Percentiles rank a stretch among this genome's conserved stretches.
Conservation (phyloP, 1,284 basidiomycete species). For the Paramarasmius palmivorus region DNA sequence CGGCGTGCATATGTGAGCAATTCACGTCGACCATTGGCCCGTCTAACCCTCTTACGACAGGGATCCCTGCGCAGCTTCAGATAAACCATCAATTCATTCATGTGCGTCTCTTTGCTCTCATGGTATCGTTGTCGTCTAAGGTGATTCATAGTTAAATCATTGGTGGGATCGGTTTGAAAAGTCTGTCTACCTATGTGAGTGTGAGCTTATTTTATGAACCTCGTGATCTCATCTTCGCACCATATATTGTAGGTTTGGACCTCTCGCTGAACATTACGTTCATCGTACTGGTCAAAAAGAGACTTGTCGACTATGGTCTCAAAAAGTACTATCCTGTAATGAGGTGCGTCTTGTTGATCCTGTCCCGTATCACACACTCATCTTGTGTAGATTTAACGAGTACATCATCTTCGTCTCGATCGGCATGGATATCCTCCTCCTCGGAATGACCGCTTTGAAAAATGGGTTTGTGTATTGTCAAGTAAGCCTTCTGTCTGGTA, state of each 20-base stretch:
- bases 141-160: slow-evolving; percentile 1
- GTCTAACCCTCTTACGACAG: too few relatives aligned
- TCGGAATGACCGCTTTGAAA: background rate
- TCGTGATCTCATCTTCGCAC: background rate
- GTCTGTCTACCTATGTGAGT: background rate
- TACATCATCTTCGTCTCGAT: slow-evolving; percentile 8
- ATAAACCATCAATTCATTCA: too few relatives aligned
- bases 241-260: background rate
- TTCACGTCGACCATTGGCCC: too few relatives aligned
- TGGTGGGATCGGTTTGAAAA: background rate
- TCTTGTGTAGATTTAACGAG: slow-evolving; percentile 1
- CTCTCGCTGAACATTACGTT: slow-evolving; percentile 1
- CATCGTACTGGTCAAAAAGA: slow-evolving; percentile 6
- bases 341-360: background rate
- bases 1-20: too few relatives aligned
- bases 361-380: too few relatives aligned
- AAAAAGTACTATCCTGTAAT: slow-evolving; percentile 6
- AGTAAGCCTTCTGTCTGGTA: background rate
- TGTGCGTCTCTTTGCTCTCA: too few relatives aligned
- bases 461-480: slow-evolving; percentile 3
- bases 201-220: background rate
- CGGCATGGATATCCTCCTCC: slow-evolving; percentile 3
- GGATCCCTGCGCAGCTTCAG: too few relatives aligned
- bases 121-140: too few relatives aligned
- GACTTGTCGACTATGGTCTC: slow-evolving; percentile 2